Conservation (phyloP, 495 filamentous ascomycete species). For the Xylaria longipes region DNA sequence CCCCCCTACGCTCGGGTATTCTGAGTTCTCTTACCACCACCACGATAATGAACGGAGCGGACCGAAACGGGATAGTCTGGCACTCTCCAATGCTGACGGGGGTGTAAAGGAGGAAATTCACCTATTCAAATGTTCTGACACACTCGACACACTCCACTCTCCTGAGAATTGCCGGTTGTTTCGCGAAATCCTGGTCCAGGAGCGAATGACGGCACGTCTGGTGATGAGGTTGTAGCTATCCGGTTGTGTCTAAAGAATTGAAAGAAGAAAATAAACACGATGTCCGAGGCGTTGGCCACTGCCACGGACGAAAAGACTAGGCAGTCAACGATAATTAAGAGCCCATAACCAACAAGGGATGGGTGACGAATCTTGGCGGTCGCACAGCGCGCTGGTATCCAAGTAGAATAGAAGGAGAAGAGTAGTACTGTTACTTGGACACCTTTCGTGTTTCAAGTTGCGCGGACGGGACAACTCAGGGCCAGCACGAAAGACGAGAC, state of each 20-base stretch:
- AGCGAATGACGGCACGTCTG: neutral
- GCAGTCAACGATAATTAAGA: neutral
- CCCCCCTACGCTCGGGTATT: conserved; percentile 19
- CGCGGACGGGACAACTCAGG: conserved; percentile 30
- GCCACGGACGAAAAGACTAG: conserved; percentile 5
- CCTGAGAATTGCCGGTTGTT: conserved; percentile 21
- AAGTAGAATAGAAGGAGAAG: conserved; percentile 31
- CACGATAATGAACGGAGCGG: neutral
- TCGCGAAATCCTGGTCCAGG: conserved; percentile 12
- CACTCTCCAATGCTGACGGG: conserved; percentile 7
- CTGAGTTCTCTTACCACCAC: conserved; percentile 3
- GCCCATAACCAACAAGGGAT: conserved; percentile 26
- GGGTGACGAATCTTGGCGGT: conserved; percentile 25
- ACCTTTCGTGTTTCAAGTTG: conserved; percentile 43
- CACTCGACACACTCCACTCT: conserved; percentile 17
- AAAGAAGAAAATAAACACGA: conserved; percentile 5
- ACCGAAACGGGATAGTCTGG: conserved; percentile 9
- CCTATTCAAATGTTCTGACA: conserved; percentile 19
- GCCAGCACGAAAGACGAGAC: conserved; percentile 2
- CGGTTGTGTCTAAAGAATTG: neutral
- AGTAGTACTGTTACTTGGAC: conserved; percentile 35
- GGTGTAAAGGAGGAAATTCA: conserved; percentile 15
- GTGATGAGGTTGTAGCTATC: neutral
- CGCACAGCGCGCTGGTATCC: conserved; percentile 32
- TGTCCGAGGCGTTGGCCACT: neutral